phyloP scores from a whole-genome alignment of 371 early-diverging fungal species.

The Nosema muscidifuracis region DNA sequence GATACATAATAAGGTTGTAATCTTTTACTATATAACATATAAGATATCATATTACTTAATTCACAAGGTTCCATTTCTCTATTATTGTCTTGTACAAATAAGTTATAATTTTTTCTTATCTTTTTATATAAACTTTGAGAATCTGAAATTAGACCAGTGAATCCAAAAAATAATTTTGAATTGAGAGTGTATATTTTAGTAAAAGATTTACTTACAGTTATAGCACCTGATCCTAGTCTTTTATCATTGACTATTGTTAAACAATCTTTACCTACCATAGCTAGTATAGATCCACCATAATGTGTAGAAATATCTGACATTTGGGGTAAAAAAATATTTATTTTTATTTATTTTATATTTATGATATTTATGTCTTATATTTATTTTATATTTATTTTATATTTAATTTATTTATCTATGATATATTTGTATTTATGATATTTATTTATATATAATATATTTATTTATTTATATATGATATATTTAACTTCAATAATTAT shows the following conservation, averaged over 20 bases:
- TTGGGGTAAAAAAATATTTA: conserved; percentile 1
- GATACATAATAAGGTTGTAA: conserved; percentile 89
- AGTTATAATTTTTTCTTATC: conserved; percentile 83
- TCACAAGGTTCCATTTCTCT: conserved; percentile 88
- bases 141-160: conserved; percentile 91
- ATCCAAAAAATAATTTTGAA: conserved; percentile 75
- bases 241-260: conserved; percentile 90
- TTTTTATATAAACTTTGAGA: conserved; percentile 76
- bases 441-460: too few relatives aligned
- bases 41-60: conserved; percentile 83
- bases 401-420: too few relatives aligned
- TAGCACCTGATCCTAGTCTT: conserved; percentile 74
- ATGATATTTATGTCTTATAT: too few relatives aligned
- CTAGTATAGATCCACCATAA: conserved; percentile 73
- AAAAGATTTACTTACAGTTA: conserved; percentile 83
- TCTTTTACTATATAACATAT: conserved; percentile 85
- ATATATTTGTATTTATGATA: too few relatives aligned
- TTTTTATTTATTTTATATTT: too few relatives aligned
- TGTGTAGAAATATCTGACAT: conserved; percentile 58
- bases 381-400: too few relatives aligned
- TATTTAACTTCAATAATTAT: too few relatives aligned
- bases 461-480: too few relatives aligned
- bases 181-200: conserved; percentile 80
- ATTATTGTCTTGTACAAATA: conserved; percentile 90
- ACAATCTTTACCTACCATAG: conserved; percentile 93